phyloP scores from a whole-genome alignment of 768 basidiomycete genomes.

The Kwoniella dendrophila region DNA sequence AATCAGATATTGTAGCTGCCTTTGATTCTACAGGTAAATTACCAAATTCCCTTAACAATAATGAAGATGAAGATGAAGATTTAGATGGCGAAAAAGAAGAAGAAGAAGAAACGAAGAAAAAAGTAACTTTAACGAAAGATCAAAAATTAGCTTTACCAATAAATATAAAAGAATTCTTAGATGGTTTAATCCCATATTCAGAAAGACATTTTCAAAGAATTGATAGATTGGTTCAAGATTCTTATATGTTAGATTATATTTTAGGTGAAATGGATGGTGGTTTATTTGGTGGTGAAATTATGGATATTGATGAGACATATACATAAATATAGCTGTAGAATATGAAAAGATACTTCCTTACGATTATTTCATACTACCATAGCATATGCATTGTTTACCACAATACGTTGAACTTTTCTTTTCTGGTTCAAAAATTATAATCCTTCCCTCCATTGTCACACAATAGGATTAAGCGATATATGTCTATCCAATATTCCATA shows the following conservation, averaged over 20 bases:
- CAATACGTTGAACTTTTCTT: too few relatives aligned
- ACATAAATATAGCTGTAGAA: too few relatives aligned
- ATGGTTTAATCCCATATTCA: slow-evolving; percentile 88
- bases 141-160: slow-evolving; percentile 17
- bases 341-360: too few relatives aligned
- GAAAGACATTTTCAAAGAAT: slow-evolving; percentile 85
- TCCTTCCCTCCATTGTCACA: too few relatives aligned
- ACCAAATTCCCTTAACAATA: slow-evolving; percentile 5
- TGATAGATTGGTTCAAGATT: slow-evolving; percentile 87
- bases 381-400: too few relatives aligned
- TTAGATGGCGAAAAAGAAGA: slow-evolving; percentile 27
- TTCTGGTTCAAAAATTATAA: too few relatives aligned
- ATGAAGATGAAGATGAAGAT: slow-evolving; percentile 21
- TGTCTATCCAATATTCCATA: too few relatives aligned
- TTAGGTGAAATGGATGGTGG: slow-evolving; percentile 56
- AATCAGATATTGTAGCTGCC: slow-evolving; percentile 71
- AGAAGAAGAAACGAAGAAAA: slow-evolving; percentile 30
- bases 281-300: slow-evolving; percentile 44
- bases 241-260: slow-evolving; percentile 85
- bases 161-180: slow-evolving; percentile 63
- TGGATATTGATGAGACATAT: slow-evolving; percentile 45
- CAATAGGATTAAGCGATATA: too few relatives aligned
- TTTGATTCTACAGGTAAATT: slow-evolving; percentile 58
- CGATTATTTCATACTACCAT: too few relatives aligned
- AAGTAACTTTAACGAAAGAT: slow-evolving; percentile 17